Conservation (phyloP, 371 early-diverging fungal species). For the Mucor saturninus region DNA sequence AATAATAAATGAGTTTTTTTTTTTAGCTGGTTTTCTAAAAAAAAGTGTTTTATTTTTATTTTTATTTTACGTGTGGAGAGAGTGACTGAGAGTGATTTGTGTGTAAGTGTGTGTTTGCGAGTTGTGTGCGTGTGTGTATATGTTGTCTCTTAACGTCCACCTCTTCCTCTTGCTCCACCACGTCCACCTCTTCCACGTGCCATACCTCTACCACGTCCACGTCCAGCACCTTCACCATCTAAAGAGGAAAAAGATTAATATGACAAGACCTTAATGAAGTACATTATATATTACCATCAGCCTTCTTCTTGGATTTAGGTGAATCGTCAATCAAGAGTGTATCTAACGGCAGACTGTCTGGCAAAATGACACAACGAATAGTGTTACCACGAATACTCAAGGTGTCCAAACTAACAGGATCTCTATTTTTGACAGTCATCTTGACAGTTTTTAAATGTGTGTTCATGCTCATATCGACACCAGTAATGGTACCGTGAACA, state of each 20-base stretch:
- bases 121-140: neutral
- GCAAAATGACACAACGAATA: conserved; percentile 94
- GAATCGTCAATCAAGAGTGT: conserved; percentile 95
- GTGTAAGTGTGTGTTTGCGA: conserved; percentile 4
- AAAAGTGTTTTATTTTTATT: conserved; percentile 3
- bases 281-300: conserved; percentile 50
- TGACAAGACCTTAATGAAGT: neutral
- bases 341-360: conserved; percentile 94
- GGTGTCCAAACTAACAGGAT: conserved; percentile 88
- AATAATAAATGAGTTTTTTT: conserved; percentile 5
- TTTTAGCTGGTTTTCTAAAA: conserved; percentile 13
- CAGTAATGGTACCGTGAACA: conserved; percentile 93
- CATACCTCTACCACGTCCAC: conserved; percentile 64
- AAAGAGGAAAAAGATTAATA: neutral
- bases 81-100: neutral
- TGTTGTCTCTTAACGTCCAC: conserved; percentile 9
- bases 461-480: conserved; percentile 99
- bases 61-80: neutral
- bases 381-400: conserved; percentile 95
- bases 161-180: conserved; percentile 39
- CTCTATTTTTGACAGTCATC: conserved; percentile 95
- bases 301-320: conserved; percentile 90
- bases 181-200: conserved; percentile 62
- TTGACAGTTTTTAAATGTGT: conserved; percentile 97
- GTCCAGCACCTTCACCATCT: conserved; percentile 40